A percentile compares a stretch with the other conserved stretches of the same genome.
Evolutionary conservation across 23 red algal species (phyloP).

Genomic region (Gracilaria gracilis): DNA sequence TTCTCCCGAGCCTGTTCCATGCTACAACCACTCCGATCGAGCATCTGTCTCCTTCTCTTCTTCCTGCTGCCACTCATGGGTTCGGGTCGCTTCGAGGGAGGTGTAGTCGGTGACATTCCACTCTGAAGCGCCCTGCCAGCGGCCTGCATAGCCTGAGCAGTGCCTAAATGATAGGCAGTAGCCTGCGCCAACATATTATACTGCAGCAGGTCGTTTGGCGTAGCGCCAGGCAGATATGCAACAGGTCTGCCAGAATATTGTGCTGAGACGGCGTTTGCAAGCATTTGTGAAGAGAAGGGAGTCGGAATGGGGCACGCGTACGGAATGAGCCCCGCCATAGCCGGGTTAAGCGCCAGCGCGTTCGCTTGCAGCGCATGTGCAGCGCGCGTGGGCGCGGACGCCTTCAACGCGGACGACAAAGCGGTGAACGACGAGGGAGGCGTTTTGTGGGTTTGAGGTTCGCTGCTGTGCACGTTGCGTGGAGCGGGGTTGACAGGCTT

Average conservation of each 20-base stretch:
- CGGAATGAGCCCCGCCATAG: constrained; percentile 51
- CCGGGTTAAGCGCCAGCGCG: constrained; percentile 15
- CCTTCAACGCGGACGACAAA: neutral
- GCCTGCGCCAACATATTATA: constrained; percentile 65
- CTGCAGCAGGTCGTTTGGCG: constrained; percentile 34
- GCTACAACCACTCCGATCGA: constrained; percentile 61
- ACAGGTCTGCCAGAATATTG: constrained; percentile 56
- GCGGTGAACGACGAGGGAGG: constrained; percentile 5
- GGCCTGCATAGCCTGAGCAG: constrained; percentile 41
- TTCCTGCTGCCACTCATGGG: constrained; percentile 50
- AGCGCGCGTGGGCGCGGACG: neutral
- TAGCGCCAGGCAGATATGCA: constrained; percentile 31
- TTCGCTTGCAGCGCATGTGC: neutral
- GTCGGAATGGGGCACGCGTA: constrained; percentile 49
- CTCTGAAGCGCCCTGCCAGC: constrained; percentile 3
- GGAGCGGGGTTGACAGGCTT: neutral
- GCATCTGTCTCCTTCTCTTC: constrained; percentile 61
- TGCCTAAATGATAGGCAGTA: constrained; percentile 53
- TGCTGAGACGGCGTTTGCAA: constrained; percentile 14
- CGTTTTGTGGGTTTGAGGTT: constrained; percentile 1
- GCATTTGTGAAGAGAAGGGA: constrained; percentile 11
- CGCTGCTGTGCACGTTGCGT: neutral
- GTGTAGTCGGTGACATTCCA: constrained; percentile 5
- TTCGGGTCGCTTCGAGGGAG: constrained; percentile 5
- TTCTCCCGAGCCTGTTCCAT: constrained; percentile 68